phyloP scores from a whole-genome alignment of 2,329 filamentous ascomycete species.

The Trichophyton schoenleinii region DNA sequence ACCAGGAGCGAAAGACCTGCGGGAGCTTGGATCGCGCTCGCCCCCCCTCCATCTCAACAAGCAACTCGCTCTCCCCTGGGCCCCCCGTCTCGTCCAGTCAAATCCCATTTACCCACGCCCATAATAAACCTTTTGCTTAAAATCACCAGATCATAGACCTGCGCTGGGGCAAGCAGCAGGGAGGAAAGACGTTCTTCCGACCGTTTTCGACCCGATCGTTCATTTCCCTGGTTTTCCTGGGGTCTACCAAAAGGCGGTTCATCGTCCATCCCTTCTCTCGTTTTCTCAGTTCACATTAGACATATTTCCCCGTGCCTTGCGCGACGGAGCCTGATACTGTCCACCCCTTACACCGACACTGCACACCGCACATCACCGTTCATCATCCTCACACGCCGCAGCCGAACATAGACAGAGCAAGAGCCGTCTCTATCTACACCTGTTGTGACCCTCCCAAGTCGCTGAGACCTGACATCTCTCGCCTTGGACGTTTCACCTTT shows the following conservation, averaged over 20 bases:
- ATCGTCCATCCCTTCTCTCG: neutral
- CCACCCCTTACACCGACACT: neutral
- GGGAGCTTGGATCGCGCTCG: slow-evolving; percentile 2
- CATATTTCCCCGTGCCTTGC: neutral
- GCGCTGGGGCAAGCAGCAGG: neutral
- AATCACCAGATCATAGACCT: neutral
- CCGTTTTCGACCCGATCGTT: neutral
- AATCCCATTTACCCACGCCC: neutral
- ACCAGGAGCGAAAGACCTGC: neutral
- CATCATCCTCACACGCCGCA: neutral
- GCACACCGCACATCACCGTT: neutral
- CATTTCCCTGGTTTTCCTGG: neutral
- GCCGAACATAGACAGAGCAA: neutral
- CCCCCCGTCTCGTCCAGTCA: neutral
- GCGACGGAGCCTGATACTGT: neutral
- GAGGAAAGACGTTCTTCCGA: slow-evolving; percentile 3
- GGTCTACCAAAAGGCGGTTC: neutral
- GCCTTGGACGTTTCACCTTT: neutral
- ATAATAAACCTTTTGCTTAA: neutral
- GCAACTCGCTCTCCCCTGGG: neutral
- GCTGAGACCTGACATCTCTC: neutral
- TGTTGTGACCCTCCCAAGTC: neutral
- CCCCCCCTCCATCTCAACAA: neutral
- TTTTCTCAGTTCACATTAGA: neutral
- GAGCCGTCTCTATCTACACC: neutral